Evolutionary conservation across 495 filamentous ascomycete genomes (phyloP).

Genomic region (Xylaria nigripes): DNA sequence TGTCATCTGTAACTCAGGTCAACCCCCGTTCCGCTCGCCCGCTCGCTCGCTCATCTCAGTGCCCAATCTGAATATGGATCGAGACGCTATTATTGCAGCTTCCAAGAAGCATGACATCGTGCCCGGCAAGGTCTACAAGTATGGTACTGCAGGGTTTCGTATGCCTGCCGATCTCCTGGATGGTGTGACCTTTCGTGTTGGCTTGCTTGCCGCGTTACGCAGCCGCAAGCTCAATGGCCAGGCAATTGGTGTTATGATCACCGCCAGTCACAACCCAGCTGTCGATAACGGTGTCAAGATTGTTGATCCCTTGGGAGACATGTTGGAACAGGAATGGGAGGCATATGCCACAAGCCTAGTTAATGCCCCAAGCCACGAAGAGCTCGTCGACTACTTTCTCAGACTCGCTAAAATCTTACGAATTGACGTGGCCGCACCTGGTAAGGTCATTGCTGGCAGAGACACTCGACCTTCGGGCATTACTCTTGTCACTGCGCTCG

Average conservation of each 20-base stretch:
- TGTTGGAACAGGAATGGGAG: slow-evolving; percentile 95
- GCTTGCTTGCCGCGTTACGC: slow-evolving; percentile 80
- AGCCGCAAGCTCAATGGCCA: slow-evolving; percentile 81
- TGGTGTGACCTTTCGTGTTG: slow-evolving; percentile 84
- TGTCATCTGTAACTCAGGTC: not conserved
- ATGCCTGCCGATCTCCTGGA: slow-evolving; percentile 64
- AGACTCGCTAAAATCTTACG: slow-evolving; percentile 62
- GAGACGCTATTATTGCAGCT: slow-evolving; percentile 45
- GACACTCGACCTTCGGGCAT: slow-evolving; percentile 91
- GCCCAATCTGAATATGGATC: slow-evolving; percentile 26
- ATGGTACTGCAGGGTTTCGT: slow-evolving; percentile 84
- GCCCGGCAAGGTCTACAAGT: slow-evolving; percentile 67
- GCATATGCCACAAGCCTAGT: slow-evolving; percentile 75
- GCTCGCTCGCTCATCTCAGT: slow-evolving; percentile 5
- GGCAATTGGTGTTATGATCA: slow-evolving; percentile 97
- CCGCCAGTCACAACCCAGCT: slow-evolving; percentile 94
- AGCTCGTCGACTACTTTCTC: slow-evolving; percentile 65
- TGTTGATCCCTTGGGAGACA: slow-evolving; percentile 95
- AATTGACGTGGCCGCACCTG: slow-evolving; percentile 60
- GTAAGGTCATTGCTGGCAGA: slow-evolving; percentile 79
- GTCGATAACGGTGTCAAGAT: slow-evolving; percentile 98
- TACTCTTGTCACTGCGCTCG: slow-evolving; percentile 66
- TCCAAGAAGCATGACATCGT: slow-evolving; percentile 61
- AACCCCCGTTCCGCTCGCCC: not conserved
- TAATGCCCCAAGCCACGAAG: slow-evolving; percentile 67